Percentiles rank a stretch among this genome's conserved stretches.
Evolutionary conservation across 2,329 filamentous ascomycete species (phyloP).

Genomic region (Ambrosiella xylebori): DNA sequence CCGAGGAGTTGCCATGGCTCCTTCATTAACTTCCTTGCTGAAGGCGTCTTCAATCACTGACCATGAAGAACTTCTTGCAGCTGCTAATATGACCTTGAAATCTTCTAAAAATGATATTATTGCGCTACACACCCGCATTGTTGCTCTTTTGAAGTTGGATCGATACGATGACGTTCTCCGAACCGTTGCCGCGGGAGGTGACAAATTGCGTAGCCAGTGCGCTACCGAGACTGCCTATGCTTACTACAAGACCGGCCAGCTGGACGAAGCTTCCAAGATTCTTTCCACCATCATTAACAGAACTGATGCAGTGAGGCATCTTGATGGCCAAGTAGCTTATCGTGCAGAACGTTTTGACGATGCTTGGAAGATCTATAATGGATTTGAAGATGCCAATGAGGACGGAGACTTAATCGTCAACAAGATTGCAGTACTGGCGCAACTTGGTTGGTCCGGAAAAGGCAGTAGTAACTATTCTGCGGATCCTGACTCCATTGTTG

Average conservation of each 20-base stretch:
- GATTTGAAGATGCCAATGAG: slow-evolving; percentile 41
- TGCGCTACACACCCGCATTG: slow-evolving; percentile 51
- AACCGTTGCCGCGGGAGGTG: slow-evolving; percentile 45
- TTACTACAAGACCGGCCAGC: slow-evolving; percentile 62
- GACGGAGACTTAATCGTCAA: slow-evolving; percentile 66
- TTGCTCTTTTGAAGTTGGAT: slow-evolving; percentile 67
- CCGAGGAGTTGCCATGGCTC: neutral
- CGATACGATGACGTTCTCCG: slow-evolving; percentile 63
- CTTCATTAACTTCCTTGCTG: slow-evolving; percentile 32
- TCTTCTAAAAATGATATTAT: slow-evolving; percentile 39
- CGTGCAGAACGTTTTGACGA: slow-evolving; percentile 55
- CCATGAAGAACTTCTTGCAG: slow-evolving; percentile 54
- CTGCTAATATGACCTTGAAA: slow-evolving; percentile 43
- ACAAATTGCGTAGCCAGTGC: slow-evolving; percentile 42
- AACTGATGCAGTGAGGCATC: slow-evolving; percentile 29
- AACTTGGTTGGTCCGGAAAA: slow-evolving; percentile 51
- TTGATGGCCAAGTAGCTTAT: slow-evolving; percentile 54
- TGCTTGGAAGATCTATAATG: slow-evolving; percentile 45
- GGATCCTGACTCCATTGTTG: slow-evolving; percentile 26
- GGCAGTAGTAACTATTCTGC: slow-evolving; percentile 19
- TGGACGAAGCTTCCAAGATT: slow-evolving; percentile 37
- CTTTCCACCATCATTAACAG: neutral
- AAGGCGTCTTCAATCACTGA: slow-evolving; percentile 43
- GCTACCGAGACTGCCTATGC: slow-evolving; percentile 60
- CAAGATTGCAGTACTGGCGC: slow-evolving; percentile 50